Percentiles rank a stretch among this genome's conserved stretches.
phyloP scores from a whole-genome alignment of 441 rosid species.

The Populus hybrid region DNA sequence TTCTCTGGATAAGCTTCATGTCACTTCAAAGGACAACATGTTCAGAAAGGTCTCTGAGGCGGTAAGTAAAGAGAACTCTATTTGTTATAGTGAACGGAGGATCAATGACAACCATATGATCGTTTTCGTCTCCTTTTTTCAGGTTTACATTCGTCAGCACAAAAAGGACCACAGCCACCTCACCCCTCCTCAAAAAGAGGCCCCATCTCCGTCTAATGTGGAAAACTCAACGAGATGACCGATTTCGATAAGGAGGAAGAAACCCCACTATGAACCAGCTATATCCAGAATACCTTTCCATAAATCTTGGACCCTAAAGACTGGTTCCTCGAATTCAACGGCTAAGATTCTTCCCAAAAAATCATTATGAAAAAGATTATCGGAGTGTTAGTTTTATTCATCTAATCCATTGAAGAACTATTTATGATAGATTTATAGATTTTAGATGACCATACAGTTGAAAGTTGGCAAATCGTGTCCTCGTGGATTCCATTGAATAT shows the following conservation, averaged over 20 bases:
- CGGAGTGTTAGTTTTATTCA: too few species aligned
- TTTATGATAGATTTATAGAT: too few species aligned
- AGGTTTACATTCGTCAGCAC: too few species aligned
- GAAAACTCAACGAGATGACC: too few species aligned
- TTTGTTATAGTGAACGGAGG: background rate
- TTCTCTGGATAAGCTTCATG: constrained; percentile 41
- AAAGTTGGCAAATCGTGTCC: background rate
- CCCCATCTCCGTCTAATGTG: too few species aligned
- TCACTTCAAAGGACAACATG: background rate
- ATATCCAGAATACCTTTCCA: background rate
- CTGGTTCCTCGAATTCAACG: background rate
- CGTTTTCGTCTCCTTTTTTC: too few species aligned
- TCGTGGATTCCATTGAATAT: background rate
- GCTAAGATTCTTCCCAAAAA: background rate
- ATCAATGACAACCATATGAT: too few species aligned
- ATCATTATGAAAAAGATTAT: background rate
- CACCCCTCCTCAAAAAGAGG: too few species aligned
- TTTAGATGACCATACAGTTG: too few species aligned
- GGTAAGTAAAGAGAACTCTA: background rate
- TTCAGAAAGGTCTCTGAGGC: background rate
- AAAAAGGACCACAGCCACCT: too few species aligned
- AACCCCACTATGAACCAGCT: too few species aligned
- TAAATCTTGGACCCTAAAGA: background rate
- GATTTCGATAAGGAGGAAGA: too few species aligned
- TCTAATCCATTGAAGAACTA: background rate